Evolutionary conservation across 1,284 basidiomycete species (phyloP).

Genomic region (Psilocybe mexicana): DNA sequence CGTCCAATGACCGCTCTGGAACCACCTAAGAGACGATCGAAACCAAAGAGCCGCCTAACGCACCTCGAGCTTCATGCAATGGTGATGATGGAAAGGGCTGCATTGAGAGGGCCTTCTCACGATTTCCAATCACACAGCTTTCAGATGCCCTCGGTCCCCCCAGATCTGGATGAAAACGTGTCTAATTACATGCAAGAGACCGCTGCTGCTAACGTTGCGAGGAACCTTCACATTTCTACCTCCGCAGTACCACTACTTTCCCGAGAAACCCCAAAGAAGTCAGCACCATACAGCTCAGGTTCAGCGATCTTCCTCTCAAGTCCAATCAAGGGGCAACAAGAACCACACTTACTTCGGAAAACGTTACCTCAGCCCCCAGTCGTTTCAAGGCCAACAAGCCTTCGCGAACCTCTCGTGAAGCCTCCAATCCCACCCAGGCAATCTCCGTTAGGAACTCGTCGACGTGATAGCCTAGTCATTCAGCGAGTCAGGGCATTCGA

Average conservation of each 20-base stretch:
- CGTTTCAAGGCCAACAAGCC: slow-evolving; percentile 9
- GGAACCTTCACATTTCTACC: background rate
- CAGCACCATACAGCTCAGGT: background rate
- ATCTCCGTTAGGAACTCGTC: slow-evolving; percentile 14
- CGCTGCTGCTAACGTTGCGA: background rate
- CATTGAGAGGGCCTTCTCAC: slow-evolving; percentile 14
- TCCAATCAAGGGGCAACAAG: background rate
- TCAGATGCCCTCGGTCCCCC: background rate
- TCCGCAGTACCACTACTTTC: background rate
- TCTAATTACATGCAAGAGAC: slow-evolving; percentile 1
- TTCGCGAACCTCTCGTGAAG: slow-evolving; percentile 7
- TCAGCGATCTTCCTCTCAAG: background rate
- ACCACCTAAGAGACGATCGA: slow-evolving; percentile 5
- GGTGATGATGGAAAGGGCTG: slow-evolving; percentile 35
- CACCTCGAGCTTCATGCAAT: slow-evolving; percentile 40
- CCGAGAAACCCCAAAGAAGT: slow-evolving; percentile 5
- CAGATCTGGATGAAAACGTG: background rate
- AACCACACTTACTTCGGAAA: background rate
- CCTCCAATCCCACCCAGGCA: slow-evolving; percentile 5
- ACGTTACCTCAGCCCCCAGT: slow-evolving; percentile 4
- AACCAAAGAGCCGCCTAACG: slow-evolving; percentile 30
- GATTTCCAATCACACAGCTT: background rate
- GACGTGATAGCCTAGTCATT: slow-evolving; percentile 50
- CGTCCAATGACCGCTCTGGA: slow-evolving; percentile 7
- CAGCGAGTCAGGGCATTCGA: slow-evolving; percentile 46